Conservation (phyloP, 2,329 filamentous ascomycete species). For the Cytospora chrysosperma region DNA sequence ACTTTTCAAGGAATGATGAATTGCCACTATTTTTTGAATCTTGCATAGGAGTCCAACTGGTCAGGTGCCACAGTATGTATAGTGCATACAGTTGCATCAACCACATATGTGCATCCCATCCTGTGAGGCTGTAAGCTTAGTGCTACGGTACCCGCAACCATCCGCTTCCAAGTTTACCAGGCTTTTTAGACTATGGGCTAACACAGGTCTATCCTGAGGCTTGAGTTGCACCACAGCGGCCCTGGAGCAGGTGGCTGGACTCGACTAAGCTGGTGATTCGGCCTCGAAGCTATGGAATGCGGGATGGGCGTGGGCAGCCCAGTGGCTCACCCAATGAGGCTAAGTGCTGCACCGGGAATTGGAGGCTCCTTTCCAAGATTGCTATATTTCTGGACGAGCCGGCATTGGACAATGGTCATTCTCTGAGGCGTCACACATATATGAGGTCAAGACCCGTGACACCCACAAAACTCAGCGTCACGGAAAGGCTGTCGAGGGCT, state of each 20-base stretch:
- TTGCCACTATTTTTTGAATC: neutral
- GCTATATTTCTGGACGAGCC: neutral
- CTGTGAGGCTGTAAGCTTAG: neutral
- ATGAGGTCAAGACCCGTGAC: too few species aligned
- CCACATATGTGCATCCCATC: too few species aligned
- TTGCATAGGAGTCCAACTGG: neutral
- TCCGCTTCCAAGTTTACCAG: neutral
- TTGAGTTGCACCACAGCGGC: slow-evolving; percentile 15
- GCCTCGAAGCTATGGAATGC: neutral
- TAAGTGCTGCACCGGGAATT: neutral
- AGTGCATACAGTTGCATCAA: neutral
- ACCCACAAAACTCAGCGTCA: neutral
- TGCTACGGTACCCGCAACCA: neutral
- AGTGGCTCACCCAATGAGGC: neutral
- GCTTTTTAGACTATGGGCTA: too few species aligned
- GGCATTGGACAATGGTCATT: neutral
- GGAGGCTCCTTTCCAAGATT: neutral
- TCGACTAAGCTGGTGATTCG: neutral
- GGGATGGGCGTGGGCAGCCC: neutral
- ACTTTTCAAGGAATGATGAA: neutral
- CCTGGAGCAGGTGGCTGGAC: slow-evolving; percentile 15
- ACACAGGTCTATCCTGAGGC: too few species aligned
- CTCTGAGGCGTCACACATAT: neutral
- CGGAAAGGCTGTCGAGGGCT: neutral
- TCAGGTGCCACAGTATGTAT: neutral